These are phyloP conservation scores for Hysterangium stoloniferum DNA, from an alignment of 768 basidiomycete genomes.

Conservation along the genomic window DNA sequence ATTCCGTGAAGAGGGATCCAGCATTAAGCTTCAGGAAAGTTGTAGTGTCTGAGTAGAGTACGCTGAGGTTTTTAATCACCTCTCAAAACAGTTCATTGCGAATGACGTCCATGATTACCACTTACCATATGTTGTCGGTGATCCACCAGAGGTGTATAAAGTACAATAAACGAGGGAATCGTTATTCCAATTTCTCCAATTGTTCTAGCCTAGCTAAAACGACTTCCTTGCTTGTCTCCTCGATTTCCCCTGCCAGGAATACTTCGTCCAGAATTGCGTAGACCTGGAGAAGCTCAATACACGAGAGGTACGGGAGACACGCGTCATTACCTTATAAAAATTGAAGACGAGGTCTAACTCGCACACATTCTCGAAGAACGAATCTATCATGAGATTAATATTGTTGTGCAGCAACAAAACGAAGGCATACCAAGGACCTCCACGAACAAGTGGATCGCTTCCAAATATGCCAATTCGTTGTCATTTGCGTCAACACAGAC, in stretches of 20 bases:
- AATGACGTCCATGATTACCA: too few species aligned
- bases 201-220: constrained; percentile 86
- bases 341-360: constrained; percentile 98
- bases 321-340: constrained; percentile 78
- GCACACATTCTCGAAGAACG: constrained; percentile 99
- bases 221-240: constrained; percentile 97
- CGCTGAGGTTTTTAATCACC: too few species aligned
- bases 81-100: too few species aligned
- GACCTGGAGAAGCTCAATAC: constrained; percentile 44
- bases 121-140: too few species aligned
- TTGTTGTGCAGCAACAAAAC: constrained; percentile 4
- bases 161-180: neutral
- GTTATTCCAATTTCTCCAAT: constrained; percentile 85
- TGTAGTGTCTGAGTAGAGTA: too few species aligned
- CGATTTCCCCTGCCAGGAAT: constrained; percentile 96
- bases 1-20: too few species aligned
- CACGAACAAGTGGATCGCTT: constrained; percentile 97
- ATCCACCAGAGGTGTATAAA: too few species aligned
- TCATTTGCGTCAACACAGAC: constrained; percentile 97
- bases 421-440: constrained; percentile 78
- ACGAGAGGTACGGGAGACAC: neutral
- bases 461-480: constrained; percentile 94
- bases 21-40: too few species aligned
- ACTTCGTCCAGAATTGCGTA: constrained; percentile 98
- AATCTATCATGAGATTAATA: constrained; percentile 43